phyloP scores from a whole-genome alignment of 345 rosid genomes.

The Salix viminalis region DNA sequence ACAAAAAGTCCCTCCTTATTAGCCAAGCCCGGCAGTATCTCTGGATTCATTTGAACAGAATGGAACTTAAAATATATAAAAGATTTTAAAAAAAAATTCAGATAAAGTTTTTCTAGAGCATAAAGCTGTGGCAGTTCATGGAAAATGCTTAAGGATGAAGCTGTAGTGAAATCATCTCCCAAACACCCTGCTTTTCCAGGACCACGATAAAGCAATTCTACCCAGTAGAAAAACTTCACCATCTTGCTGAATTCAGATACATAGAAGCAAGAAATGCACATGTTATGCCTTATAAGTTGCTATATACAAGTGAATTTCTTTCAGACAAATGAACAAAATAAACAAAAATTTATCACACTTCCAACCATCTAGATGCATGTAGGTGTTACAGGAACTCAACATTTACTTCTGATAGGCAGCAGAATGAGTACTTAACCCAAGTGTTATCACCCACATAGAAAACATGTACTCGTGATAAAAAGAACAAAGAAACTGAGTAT shows the following conservation, averaged over 20 bases:
- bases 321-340: too few relatives aligned
- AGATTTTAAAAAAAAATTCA: not conserved
- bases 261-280: not conserved
- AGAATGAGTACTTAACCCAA: not conserved
- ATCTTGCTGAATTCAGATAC: not conserved
- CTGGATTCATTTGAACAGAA: conserved; percentile 32
- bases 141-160: not conserved
- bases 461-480: too few relatives aligned
- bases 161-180: not conserved
- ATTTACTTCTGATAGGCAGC: not conserved
- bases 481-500: too few relatives aligned
- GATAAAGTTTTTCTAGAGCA: not conserved
- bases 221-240: not conserved
- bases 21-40: conserved; percentile 59
- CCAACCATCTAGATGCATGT: not conserved
- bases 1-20: conserved; percentile 42
- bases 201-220: not conserved
- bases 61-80: not conserved
- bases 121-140: not conserved
- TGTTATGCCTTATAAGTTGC: not conserved
- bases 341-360: not conserved
- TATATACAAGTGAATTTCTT: not conserved
- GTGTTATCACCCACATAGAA: too few relatives aligned
- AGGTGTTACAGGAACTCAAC: not conserved
- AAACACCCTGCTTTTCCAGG: not conserved